Conservation (phyloP, 768 basidiomycete genomes). For the Dioszegia aurantiaca region DNA sequence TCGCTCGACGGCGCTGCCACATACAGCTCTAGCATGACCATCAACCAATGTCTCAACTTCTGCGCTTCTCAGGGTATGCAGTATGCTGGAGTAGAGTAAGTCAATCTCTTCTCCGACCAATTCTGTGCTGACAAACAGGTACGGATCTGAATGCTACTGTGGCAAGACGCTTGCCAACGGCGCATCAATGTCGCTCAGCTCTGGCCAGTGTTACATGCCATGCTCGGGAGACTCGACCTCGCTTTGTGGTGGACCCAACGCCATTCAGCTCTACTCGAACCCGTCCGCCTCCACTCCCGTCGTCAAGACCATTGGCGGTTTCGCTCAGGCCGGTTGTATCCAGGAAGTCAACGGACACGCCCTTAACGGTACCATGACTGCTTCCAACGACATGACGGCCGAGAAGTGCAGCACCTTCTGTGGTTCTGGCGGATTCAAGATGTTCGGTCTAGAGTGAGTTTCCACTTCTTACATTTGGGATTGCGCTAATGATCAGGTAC, state of each 20-base stretch:
- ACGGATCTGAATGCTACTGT: slow-evolving; percentile 44
- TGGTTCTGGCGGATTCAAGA: slow-evolving; percentile 6
- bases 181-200: slow-evolving; percentile 22
- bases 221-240: slow-evolving; percentile 37
- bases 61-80: slow-evolving; percentile 16
- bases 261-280: slow-evolving; percentile 33
- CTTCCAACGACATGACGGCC: slow-evolving; percentile 24
- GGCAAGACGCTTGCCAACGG: slow-evolving; percentile 35
- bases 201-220: slow-evolving; percentile 40
- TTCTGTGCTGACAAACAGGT: slow-evolving; percentile 24
- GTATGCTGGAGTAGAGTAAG: slow-evolving; percentile 26
- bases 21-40: slow-evolving; percentile 22
- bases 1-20: slow-evolving; percentile 25
- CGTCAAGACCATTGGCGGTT: slow-evolving; percentile 8
- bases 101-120: neutral
- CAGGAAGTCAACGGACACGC: slow-evolving; percentile 31
- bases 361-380: slow-evolving; percentile 24
- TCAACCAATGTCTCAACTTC: slow-evolving; percentile 23
- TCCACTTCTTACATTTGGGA: too few species aligned
- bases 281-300: slow-evolving; percentile 19
- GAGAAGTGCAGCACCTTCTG: slow-evolving; percentile 31
- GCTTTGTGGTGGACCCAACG: slow-evolving; percentile 42
- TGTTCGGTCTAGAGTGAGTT: slow-evolving; percentile 31
- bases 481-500: slow-evolving; percentile 13
- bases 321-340: slow-evolving; percentile 22